Conservation (phyloP, 208 protist species). For the Trypanosoma brucei region DNA sequence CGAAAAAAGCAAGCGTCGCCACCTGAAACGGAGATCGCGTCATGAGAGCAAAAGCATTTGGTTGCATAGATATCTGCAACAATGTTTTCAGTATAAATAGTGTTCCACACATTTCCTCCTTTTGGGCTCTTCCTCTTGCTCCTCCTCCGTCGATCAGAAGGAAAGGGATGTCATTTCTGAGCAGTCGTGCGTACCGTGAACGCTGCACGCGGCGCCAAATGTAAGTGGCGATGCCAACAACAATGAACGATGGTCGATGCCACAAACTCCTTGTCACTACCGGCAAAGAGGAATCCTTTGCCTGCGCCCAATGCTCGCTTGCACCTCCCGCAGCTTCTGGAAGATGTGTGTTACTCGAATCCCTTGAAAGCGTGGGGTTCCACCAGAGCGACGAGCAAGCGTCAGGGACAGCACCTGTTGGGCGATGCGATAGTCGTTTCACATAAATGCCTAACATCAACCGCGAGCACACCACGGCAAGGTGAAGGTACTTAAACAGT, state of each 20-base stretch:
- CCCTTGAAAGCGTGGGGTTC: too few relatives aligned
- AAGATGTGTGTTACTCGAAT: too few relatives aligned
- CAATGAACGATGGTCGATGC: conserved; percentile 40
- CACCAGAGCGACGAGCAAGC: too few relatives aligned
- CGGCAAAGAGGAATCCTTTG: too few relatives aligned
- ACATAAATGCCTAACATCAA: conserved; percentile 59
- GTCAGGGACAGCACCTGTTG: too few relatives aligned
- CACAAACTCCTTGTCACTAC: background rate
- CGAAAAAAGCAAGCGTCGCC: conserved; percentile 26
- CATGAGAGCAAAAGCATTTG: conserved; percentile 46
- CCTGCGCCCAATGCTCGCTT: too few relatives aligned
- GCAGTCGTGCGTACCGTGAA: conserved; percentile 26
- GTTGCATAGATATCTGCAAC: conserved; percentile 33
- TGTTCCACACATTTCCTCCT: conserved; percentile 16
- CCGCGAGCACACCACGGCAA: conserved; percentile 45
- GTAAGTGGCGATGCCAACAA: conserved; percentile 48
- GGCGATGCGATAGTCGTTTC: conserved; percentile 14
- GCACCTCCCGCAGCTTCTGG: too few relatives aligned
- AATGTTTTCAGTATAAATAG: conserved; percentile 52
- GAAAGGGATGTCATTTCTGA: background rate
- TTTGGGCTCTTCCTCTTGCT: background rate
- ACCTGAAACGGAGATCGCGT: conserved; percentile 65
- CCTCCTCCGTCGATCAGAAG: too few relatives aligned
- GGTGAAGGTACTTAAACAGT: conserved; percentile 26
- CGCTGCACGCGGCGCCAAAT: conserved; percentile 42